A percentile compares a stretch with the other conserved stretches of the same genome.
phyloP scores from a whole-genome alignment of 441 rosid genomes.

The Croton laevigatus region DNA sequence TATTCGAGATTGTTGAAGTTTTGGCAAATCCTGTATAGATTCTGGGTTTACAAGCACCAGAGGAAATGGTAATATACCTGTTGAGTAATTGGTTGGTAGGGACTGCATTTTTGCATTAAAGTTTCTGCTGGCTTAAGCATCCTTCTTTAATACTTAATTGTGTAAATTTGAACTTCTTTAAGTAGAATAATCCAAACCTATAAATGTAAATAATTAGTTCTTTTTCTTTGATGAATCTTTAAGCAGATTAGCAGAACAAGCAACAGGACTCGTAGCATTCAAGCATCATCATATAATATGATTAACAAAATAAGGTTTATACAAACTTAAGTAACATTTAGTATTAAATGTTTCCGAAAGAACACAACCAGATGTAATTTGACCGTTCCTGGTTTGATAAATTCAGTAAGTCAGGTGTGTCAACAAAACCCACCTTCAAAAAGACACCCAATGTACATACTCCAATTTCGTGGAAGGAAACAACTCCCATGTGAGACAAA shows the following conservation, averaged over 20 bases:
- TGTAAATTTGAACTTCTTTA: too few species aligned
- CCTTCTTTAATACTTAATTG: neutral
- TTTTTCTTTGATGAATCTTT: too few species aligned
- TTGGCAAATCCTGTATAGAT: neutral
- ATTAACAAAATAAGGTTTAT: constrained; percentile 6
- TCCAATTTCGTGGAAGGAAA: neutral
- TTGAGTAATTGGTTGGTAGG: neutral
- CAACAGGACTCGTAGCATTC: too few species aligned
- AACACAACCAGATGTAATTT: neutral
- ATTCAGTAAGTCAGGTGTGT: neutral
- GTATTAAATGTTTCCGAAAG: neutral
- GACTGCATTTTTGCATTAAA: neutral
- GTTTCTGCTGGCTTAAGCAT: constrained; percentile 4
- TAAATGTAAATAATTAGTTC: too few species aligned
- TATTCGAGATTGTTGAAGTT: neutral
- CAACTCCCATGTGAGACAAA: constrained; percentile 13
- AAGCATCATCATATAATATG: neutral
- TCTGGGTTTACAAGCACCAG: neutral
- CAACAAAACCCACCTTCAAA: neutral
- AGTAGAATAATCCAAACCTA: too few species aligned
- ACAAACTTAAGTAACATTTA: neutral
- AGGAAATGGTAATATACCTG: neutral
- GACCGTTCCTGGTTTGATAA: neutral
- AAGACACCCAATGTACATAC: neutral
- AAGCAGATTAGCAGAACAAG: too few species aligned